Conservation (phyloP, 2,329 filamentous ascomycete species). For the Penicillium rolfsii region DNA sequence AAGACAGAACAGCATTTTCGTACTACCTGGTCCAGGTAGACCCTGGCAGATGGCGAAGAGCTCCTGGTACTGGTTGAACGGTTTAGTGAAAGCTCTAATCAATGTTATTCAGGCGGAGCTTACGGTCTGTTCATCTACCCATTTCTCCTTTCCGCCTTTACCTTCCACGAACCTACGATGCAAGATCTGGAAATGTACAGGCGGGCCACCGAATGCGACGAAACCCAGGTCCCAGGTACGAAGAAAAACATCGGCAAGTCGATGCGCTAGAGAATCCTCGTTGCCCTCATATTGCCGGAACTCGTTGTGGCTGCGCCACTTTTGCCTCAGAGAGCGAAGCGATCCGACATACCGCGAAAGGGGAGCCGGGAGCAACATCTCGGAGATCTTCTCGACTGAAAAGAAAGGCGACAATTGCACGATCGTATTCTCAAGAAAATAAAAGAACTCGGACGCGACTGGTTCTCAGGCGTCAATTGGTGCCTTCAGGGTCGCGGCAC, state of each 20-base stretch:
- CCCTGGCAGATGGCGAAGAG: constrained; percentile 71
- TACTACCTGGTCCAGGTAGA: constrained; percentile 68
- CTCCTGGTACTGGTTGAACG: constrained; percentile 63
- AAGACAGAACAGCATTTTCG: constrained; percentile 73
- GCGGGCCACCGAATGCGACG: constrained; percentile 68
- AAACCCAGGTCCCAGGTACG: constrained; percentile 65
- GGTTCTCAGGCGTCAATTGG: background rate
- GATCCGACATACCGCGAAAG: constrained; percentile 5
- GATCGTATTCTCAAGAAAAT: background rate
- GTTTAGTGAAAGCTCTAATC: background rate
- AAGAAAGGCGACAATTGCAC: background rate
- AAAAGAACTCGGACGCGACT: background rate
- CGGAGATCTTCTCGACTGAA: background rate
- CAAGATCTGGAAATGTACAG: constrained; percentile 71
- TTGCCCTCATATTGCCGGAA: background rate
- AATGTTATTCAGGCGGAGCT: constrained; percentile 20
- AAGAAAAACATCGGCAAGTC: constrained; percentile 37
- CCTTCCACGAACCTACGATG: constrained; percentile 63
- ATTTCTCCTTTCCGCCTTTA: constrained; percentile 51
- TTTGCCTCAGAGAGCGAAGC: constrained; percentile 8
- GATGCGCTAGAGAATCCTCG: background rate
- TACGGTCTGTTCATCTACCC: constrained; percentile 72
- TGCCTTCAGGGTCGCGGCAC: background rate
- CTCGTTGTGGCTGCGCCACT: constrained; percentile 7
- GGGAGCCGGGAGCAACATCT: constrained; percentile 11